Conservation (phyloP, 768 basidiomycete species). For the Russula earlei region DNA sequence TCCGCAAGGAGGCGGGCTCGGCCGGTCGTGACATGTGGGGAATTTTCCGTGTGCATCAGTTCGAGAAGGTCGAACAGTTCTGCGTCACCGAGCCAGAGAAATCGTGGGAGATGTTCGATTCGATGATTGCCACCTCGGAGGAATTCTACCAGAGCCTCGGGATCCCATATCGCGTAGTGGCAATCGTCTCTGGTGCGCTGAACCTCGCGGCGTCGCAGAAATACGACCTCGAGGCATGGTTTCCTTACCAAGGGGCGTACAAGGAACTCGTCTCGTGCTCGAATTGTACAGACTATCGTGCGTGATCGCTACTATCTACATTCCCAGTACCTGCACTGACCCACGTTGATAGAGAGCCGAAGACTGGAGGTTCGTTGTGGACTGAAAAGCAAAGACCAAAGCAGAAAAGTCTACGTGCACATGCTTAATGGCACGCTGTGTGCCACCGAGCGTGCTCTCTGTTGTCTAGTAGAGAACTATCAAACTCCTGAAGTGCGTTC, state of each 20-base stretch:
- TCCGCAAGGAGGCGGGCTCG: slow-evolving; percentile 97
- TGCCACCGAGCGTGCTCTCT: slow-evolving; percentile 92
- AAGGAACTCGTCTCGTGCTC: slow-evolving; percentile 98
- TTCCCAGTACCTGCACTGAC: background rate
- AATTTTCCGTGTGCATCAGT: slow-evolving; percentile 99
- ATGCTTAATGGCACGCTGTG: slow-evolving; percentile 99
- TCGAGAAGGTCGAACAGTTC: slow-evolving; percentile 98
- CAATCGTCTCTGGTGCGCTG: slow-evolving; percentile 91
- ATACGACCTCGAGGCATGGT: slow-evolving; percentile 97
- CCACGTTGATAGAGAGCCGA: slow-evolving; percentile 59
- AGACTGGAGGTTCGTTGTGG: slow-evolving; percentile 91
- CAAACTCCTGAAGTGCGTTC: slow-evolving; percentile 82
- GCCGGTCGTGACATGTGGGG: slow-evolving; percentile 99
- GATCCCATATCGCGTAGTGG: slow-evolving; percentile 85
- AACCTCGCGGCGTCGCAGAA: slow-evolving; percentile 97
- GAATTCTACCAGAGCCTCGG: slow-evolving; percentile 95
- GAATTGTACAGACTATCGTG: slow-evolving; percentile 99
- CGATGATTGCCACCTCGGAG: slow-evolving; percentile 84
- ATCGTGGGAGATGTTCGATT: slow-evolving; percentile 90
- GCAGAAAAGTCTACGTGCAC: slow-evolving; percentile 91
- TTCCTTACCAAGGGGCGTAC: slow-evolving; percentile 93
- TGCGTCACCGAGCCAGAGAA: slow-evolving; percentile 89
- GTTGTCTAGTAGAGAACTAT: slow-evolving; percentile 97
- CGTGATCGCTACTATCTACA: slow-evolving; percentile 27
- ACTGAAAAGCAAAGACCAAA: slow-evolving; percentile 81